These are phyloP conservation scores for Candolleomyces efflorescens DNA, from an alignment of 768 basidiomycete species.

Conservation along the genomic window DNA sequence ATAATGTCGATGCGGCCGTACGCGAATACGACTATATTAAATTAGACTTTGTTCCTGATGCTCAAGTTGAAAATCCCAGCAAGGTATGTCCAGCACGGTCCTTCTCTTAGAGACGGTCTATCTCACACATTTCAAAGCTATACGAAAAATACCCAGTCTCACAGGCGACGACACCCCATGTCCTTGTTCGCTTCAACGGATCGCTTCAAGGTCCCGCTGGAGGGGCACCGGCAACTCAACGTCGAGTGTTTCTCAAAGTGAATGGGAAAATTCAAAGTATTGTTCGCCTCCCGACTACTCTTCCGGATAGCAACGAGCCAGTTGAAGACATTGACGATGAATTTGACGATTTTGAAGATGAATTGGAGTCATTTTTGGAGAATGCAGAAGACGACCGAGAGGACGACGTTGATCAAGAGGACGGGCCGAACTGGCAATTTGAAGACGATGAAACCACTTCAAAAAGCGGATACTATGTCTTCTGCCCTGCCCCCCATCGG, in stretches of 20 bases:
- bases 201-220: background rate
- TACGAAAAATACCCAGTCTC: background rate
- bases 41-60: constrained; percentile 17
- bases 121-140: background rate
- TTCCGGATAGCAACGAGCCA: too few species aligned
- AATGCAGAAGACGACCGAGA: constrained; percentile 5
- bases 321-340: too few species aligned
- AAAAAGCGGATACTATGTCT: constrained; percentile 15
- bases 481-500: constrained; percentile 27
- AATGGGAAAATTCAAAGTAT: too few species aligned
- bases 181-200: too few species aligned
- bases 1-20: constrained; percentile 20
- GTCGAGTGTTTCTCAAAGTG: too few species aligned
- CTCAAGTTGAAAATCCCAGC: constrained; percentile 9
- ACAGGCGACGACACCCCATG: background rate
- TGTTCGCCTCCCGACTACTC: too few species aligned
- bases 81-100: background rate
- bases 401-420: constrained; percentile 9
- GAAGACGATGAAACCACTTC: constrained; percentile 19
- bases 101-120: background rate
- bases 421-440: constrained; percentile 24
- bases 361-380: background rate
- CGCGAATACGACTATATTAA: constrained; percentile 24
- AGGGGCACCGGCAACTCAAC: background rate
- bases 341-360: too few species aligned